Base-by-base conservation (phyloP, 129 eudicot genomes). In the Flaveria brownii region DNA sequence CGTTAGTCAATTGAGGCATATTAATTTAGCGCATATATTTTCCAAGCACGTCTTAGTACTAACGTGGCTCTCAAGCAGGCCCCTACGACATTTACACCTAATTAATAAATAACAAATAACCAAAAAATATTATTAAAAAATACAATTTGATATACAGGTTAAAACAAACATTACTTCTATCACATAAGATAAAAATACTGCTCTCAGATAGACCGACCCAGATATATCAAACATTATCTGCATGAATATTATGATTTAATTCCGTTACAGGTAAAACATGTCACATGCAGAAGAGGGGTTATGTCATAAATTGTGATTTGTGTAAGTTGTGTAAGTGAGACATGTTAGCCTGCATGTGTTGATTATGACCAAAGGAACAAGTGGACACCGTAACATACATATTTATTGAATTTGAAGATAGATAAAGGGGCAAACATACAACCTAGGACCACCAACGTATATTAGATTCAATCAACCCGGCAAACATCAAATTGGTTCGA, bases 321-420 rank as follows among this genome's bases (percentile, higher is more conserved):
- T 66, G 50, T n/a, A 63, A 14, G 46, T 10, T 73, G 70, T 72
- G 49, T 54, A 41, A 68, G 60, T 41, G 68, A 80, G 74, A 80
- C 69, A 65, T 80, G 57, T 46, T 56, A 70, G 70, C 23, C 45
- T 79, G n/a, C n/a, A n/a, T n/a, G 78, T 63, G 41, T 72, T 59
- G 74, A 80, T 80, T 64, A 73, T 73, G 83, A 80, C 61, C 25
- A 73, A 73, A 54, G 79, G 79, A 80, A 73, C 74, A 73, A 80
- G 83, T 72, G 74, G 83, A 72, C 69, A 72, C 78, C 33, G 63
- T 78, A 47, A 47, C 15, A 49, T 13, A 12, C 3, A 9, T 52
- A 61, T 39, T 70, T 60, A 70, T 49, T 20, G 64, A 20, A 62
- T 66, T 63, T 12, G 26, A 41, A 66, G 50, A 79, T 72, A 59